Conservation (phyloP, 2,329 filamentous ascomycete genomes). For the Colletotrichum siamense region DNA sequence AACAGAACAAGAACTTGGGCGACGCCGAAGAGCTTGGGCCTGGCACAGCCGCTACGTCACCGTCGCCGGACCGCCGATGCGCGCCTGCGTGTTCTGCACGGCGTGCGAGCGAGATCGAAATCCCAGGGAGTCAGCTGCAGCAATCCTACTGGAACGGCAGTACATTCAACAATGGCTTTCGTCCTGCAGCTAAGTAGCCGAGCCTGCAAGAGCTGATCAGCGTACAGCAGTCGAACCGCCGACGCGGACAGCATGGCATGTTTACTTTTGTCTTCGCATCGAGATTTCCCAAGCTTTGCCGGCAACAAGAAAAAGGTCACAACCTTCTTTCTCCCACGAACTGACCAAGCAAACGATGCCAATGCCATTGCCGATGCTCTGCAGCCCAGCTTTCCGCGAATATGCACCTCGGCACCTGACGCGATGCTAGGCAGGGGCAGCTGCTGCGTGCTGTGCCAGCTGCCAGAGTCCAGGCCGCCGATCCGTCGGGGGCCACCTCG, state of each 20-base stretch:
- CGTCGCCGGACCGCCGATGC: not conserved
- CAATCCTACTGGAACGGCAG: not conserved
- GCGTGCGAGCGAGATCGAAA: not conserved
- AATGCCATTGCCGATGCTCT: not conserved
- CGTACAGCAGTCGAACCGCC: not conserved
- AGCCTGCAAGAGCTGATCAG: not conserved
- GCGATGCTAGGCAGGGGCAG: not conserved
- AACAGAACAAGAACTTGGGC: not conserved
- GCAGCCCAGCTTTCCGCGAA: not conserved
- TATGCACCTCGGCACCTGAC: conserved; percentile 14
- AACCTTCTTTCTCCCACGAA: not conserved
- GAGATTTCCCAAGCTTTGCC: not conserved
- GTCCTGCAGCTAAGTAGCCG: not conserved
- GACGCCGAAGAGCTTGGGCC: not conserved
- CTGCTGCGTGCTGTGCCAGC: not conserved
- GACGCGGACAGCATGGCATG: not conserved
- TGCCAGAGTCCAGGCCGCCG: conserved; percentile 7
- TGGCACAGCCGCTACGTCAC: not conserved
- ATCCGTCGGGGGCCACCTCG: conserved; percentile 5
- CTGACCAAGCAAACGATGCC: not conserved
- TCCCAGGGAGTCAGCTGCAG: not conserved
- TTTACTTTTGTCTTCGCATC: not conserved
- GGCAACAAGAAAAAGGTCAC: not conserved
- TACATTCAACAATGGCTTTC: not conserved
- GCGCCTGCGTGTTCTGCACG: not conserved